Conservation (phyloP, 257 asterid genomes). For the Fraxinus americana region DNA sequence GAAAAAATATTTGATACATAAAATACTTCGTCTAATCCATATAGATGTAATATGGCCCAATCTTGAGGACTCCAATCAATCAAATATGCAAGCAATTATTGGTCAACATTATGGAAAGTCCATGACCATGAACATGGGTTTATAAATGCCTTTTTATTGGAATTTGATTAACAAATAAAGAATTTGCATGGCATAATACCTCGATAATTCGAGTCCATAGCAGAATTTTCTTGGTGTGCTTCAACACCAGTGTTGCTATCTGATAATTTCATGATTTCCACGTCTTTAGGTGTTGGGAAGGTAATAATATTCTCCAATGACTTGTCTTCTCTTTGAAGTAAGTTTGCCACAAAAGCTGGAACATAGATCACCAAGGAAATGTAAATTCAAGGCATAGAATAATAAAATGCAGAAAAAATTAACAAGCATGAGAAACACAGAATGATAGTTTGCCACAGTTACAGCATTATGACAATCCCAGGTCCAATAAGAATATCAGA, state of each 20-base stretch:
- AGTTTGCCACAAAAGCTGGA: constrained; percentile 72
- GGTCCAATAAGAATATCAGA: background rate
- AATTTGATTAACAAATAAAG: background rate
- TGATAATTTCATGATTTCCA: constrained; percentile 44
- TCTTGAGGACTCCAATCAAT: background rate
- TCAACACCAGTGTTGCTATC: constrained; percentile 50
- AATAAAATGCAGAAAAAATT: background rate
- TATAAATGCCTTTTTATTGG: too few species aligned
- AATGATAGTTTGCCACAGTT: background rate
- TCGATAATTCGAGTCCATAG: constrained; percentile 31
- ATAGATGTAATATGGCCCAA: background rate
- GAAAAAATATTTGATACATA: constrained; percentile 1
- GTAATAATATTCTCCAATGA: constrained; percentile 49
- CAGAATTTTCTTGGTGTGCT: constrained; percentile 38
- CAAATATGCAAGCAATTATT: background rate
- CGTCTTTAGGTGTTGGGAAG: constrained; percentile 65
- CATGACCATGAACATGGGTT: background rate
- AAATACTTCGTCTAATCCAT: background rate
- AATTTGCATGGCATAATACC: constrained; percentile 37
- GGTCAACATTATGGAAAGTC: background rate
- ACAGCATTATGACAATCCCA: background rate
- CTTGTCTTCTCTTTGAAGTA: constrained; percentile 38
- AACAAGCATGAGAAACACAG: constrained; percentile 8
- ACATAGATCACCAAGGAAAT: background rate
- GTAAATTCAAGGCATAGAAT: constrained; percentile 8